phyloP scores from a whole-genome alignment of 371 early-diverging fungal genomes.

The Coemansia sp. region DNA sequence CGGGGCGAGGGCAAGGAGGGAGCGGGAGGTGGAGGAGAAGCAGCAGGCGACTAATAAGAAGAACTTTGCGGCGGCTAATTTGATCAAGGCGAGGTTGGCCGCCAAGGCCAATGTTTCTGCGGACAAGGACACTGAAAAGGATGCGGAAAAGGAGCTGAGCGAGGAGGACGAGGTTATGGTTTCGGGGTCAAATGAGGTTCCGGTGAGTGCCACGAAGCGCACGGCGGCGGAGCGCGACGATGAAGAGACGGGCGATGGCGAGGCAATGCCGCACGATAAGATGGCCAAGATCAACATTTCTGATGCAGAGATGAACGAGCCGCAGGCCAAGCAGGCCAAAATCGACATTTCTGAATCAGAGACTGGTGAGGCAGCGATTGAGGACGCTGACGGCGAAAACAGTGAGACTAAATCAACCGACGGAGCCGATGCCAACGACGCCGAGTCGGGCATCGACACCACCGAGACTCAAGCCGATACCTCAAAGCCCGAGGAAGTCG shows the following conservation, averaged over 20 bases:
- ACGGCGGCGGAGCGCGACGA: conserved; percentile 21
- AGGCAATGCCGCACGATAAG: conserved; percentile 5
- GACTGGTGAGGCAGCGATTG: conserved; percentile 31
- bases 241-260: conserved; percentile 40
- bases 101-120: conserved; percentile 1
- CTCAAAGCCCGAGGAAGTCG: background rate
- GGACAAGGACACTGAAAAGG: background rate
- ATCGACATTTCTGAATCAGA: conserved; percentile 32
- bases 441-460: conserved; percentile 1
- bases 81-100: conserved; percentile 55
- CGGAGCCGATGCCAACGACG: conserved; percentile 32
- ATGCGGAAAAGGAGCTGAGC: conserved; percentile 19
- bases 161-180: conserved; percentile 49
- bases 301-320: conserved; percentile 60
- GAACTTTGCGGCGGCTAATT: conserved; percentile 58
- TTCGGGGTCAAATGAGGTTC: conserved; percentile 4
- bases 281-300: background rate
- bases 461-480: conserved; percentile 5
- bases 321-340: conserved; percentile 32
- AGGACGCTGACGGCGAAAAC: conserved; percentile 22
- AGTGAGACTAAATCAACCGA: conserved; percentile 49
- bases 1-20: conserved; percentile 23
- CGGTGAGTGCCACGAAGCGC: conserved; percentile 9
- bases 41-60: conserved; percentile 29
- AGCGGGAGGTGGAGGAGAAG: conserved; percentile 25